These are phyloP conservation scores for Hygrophila difformis DNA, from an alignment of 257 asterid species.

Conservation along the genomic window DNA sequence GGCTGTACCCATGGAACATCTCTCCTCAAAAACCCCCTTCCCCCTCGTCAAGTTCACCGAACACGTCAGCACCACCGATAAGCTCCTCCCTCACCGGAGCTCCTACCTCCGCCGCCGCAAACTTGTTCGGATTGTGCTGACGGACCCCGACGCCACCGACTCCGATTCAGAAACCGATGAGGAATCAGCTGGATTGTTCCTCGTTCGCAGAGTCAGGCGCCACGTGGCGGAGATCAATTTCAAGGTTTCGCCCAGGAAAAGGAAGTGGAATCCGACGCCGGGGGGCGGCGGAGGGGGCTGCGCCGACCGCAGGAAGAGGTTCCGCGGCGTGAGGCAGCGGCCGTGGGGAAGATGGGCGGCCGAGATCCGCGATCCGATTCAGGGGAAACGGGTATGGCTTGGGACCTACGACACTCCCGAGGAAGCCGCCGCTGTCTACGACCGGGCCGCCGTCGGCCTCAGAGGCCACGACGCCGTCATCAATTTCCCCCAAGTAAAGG, in stretches of 20 bases:
- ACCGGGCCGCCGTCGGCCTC: conserved; percentile 59
- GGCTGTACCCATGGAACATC: conserved; percentile 18
- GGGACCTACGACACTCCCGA: conserved; percentile 82
- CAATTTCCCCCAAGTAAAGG: conserved; percentile 39
- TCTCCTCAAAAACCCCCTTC: no score
- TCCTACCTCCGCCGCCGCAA: conserved; percentile 14
- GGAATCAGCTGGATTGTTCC: conserved; percentile 11
- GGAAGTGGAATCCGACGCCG: no score
- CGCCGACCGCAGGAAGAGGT: conserved; percentile 32
- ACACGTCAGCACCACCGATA: conserved; percentile 37
- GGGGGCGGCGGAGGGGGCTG: conserved; percentile 16
- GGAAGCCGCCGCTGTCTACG: conserved; percentile 76
- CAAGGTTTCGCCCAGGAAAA: conserved; percentile 10
- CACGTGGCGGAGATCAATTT: conserved; percentile 58
- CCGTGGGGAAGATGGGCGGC: conserved; percentile 98
- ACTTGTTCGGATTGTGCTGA: conserved; percentile 34
- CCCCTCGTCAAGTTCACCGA: conserved; percentile 35
- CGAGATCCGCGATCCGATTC: conserved; percentile 74
- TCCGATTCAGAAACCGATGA: conserved; percentile 34
- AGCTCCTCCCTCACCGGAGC: conserved; percentile 20
- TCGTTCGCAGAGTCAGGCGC: conserved; percentile 32
- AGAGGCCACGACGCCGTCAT: conserved; percentile 59
- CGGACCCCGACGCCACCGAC: conserved; percentile 75
- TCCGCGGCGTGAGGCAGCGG: conserved; percentile 70
- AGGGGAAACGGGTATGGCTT: conserved; percentile 73